Evolutionary conservation across 805 yeast species (phyloP), one percentile per base, ranked within the genome.

Genomic region (Candida sanyiensis): DNA sequence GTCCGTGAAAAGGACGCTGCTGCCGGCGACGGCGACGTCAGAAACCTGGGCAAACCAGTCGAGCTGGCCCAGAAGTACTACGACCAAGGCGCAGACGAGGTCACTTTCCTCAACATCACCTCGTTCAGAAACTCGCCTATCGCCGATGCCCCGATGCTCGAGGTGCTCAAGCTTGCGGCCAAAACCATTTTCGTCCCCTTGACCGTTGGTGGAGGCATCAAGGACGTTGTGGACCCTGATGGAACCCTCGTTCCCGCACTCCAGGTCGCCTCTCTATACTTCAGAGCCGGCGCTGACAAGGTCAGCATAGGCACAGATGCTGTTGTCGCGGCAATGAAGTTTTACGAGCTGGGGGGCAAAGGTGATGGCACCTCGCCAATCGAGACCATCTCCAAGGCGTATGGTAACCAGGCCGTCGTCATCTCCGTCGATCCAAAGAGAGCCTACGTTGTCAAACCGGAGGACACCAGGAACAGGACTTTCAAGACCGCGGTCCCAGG

Each of bases 251-350:
- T 86, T 11, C 80, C 96, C 6, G 97, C 97, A 0, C 72, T 83
- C 25, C 83, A 88, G 36, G 96, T 93, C 21, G 99, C 99, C 0
- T 75, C 85, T 27, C 66, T 88, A 48, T 93, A 93, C 58, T 93
- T 93, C 71, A 73, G 87, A 45, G 85, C 97, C 0, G 99, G 99
- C 45, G 99, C 99, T 12, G 99, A 93, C 62, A 93, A 93, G 58
- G 95, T 93, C 6, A 85, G 96, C 33, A 93, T 93, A 56, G 99
- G 99, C n/a, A 76, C 95, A 7, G 99, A 93, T 64, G 95, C 99
- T 0, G 98, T 93, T 2, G 60, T 64, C 35, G 95, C 95, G 23
- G 97, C 97, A 4, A 96, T 88, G 57, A 67, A 75, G 27, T 93
- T 67, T 61, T 84, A 83, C 60, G 72, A 68, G 1, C 67, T 67